Evolutionary conservation across 1,284 basidiomycete species (phyloP).

Genomic region (Sanghuangporus baumii): DNA sequence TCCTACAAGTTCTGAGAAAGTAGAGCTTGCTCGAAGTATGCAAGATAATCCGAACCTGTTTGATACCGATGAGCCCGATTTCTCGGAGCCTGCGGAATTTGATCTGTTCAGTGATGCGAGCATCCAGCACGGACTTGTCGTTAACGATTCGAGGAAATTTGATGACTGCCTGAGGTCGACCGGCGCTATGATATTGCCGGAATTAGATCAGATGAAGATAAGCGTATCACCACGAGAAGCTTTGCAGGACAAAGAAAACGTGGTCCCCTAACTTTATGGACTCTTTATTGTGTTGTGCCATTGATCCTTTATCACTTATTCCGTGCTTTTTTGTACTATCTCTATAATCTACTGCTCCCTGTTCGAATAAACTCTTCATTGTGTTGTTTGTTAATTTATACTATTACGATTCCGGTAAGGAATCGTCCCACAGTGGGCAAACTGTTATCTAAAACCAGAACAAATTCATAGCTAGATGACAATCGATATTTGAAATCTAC

Average conservation of each 20-base stretch:
- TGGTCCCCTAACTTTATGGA: neutral
- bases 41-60: conserved; percentile 8
- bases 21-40: conserved; percentile 9
- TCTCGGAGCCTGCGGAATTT: conserved; percentile 11
- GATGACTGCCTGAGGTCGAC: neutral
- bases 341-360: no score
- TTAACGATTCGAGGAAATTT: neutral
- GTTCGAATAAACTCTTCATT: no score
- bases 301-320: no score
- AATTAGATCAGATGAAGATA: neutral
- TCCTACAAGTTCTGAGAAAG: conserved; percentile 15
- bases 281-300: neutral
- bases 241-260: conserved; percentile 10
- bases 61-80: conserved; percentile 1
- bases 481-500: no score
- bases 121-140: neutral
- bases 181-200: neutral
- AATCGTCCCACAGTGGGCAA: no score
- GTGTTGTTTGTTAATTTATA: no score
- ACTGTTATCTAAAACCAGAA: no score
- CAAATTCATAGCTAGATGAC: no score
- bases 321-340: no score
- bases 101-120: conserved; percentile 8
- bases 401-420: no score
- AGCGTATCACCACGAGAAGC: neutral